Evolutionary conservation across 305 asterid genomes (phyloP), one percentile per base, ranked within the genome.

Genomic region (Rubia tinctorum): DNA sequence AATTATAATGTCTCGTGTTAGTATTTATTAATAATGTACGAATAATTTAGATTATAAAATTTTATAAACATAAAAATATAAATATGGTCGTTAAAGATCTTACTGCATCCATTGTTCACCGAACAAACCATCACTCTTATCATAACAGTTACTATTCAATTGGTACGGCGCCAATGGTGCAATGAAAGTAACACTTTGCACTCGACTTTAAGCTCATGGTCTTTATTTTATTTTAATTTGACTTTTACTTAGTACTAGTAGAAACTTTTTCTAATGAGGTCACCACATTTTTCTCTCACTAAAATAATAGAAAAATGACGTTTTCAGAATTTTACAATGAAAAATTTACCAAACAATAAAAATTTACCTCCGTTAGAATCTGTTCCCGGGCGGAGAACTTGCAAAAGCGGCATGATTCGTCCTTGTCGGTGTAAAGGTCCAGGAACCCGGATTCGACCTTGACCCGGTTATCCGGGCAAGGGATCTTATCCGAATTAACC

Each of bases 371-470:
- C 0, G 77, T 53, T 3, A 82, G 63, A 13, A 79, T 66, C 42
- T 83, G 89, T 40, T 83, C 82, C 47, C 87, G 66, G 9, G 87
- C 88, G 5, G 92, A 84, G 23, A 34, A 71, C 58, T 71, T 75
- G 68, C 88, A 78, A 61, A 65, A 85, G 27, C 78, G 71, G 74
- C 86, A 87, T 0, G 3, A 68, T 20, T 74, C 71, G 0, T 86
- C 83, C 56, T 68, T 80, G 7, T 78, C 78, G 0, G 90, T 81
- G 67, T 86, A 86, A 2, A 84, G 80, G 66, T 76, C 78, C 3
- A 84, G 82, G 45, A 86, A 86, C 0, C 88, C 86, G 0, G 85
- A 73, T 62, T 82, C 86, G 5, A 82, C 83, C 18, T 70, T 79
- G 55, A 81, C 84, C 0, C 60, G 45, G 1, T 78, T 78, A 42